phyloP scores from a whole-genome alignment of 2,329 filamentous ascomycete species.

The Penicillium olsonii region DNA sequence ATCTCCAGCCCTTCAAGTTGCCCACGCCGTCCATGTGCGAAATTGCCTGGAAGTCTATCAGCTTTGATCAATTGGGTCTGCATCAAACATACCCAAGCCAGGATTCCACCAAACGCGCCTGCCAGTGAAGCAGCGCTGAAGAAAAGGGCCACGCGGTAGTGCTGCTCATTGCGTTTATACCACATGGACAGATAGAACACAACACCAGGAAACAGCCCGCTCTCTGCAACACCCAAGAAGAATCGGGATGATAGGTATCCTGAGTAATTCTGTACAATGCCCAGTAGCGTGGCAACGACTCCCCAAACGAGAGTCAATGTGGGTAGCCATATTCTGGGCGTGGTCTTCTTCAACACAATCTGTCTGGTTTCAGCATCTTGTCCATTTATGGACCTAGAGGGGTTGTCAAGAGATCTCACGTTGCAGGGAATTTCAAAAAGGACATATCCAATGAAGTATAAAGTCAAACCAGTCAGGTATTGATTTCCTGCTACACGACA shows the following conservation, averaged over 20 bases:
- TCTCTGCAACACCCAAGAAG: constrained; percentile 55
- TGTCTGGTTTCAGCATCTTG: neutral
- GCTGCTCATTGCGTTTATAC: constrained; percentile 50
- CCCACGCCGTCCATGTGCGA: constrained; percentile 49
- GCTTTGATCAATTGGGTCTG: neutral
- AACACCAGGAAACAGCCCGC: constrained; percentile 56
- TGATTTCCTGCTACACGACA: constrained; percentile 32
- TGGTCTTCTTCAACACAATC: constrained; percentile 41
- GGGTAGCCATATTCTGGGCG: constrained; percentile 41
- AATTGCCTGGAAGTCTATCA: constrained; percentile 43
- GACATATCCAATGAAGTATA: constrained; percentile 43
- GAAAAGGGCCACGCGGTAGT: constrained; percentile 50
- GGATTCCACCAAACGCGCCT: constrained; percentile 62
- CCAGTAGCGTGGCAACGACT: constrained; percentile 52
- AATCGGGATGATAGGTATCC: constrained; percentile 53
- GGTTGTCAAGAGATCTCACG: constrained; percentile 4
- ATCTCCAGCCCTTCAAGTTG: constrained; percentile 60
- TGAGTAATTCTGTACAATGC: constrained; percentile 50
- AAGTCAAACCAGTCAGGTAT: constrained; percentile 41
- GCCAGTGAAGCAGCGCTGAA: constrained; percentile 61
- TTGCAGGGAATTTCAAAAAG: constrained; percentile 47
- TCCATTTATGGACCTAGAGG: neutral
- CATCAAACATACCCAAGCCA: constrained; percentile 48
- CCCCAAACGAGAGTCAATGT: constrained; percentile 52
- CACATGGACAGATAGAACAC: constrained; percentile 64